Evolutionary conservation across 225 moss, liverwort and hornwort genomes (phyloP).

Genomic region (Pseudoscleropodium purum): DNA sequence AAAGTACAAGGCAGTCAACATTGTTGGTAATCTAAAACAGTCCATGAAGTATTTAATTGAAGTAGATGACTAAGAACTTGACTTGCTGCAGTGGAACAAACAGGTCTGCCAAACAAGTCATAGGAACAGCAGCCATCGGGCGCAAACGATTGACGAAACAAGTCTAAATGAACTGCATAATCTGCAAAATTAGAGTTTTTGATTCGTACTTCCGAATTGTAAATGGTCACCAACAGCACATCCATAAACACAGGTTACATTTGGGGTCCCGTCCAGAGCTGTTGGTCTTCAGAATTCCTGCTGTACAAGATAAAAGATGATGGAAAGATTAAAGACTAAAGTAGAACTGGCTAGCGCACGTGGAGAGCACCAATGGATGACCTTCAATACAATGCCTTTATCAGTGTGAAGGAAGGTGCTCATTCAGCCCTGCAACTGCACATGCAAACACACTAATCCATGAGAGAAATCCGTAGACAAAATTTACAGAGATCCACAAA

Average conservation of each 20-base stretch:
- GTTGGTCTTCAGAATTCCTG: slow-evolving; percentile 13
- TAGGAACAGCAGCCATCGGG: neutral
- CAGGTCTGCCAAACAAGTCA: neutral
- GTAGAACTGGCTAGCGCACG: neutral
- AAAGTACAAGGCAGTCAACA: neutral
- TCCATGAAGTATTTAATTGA: neutral
- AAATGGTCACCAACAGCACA: neutral
- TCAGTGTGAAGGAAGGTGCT: neutral
- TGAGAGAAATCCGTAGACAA: neutral
- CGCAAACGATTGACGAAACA: neutral
- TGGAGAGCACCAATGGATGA: slow-evolving; percentile 1
- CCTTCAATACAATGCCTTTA: neutral
- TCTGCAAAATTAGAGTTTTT: neutral
- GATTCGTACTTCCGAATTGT: neutral
- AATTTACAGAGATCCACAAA: neutral
- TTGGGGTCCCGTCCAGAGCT: slow-evolving; percentile 19
- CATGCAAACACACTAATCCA: neutral
- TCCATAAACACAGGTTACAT: neutral
- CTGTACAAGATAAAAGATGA: slow-evolving; percentile 28
- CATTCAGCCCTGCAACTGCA: slow-evolving; percentile 10
- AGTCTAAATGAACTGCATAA: neutral
- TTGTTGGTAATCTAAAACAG: neutral
- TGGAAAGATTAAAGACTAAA: neutral
- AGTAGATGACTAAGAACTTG: neutral
- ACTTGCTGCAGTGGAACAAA: neutral